Evolutionary conservation across 2,329 filamentous ascomycete species (phyloP).

Genomic region (Penicillium sp.): DNA sequence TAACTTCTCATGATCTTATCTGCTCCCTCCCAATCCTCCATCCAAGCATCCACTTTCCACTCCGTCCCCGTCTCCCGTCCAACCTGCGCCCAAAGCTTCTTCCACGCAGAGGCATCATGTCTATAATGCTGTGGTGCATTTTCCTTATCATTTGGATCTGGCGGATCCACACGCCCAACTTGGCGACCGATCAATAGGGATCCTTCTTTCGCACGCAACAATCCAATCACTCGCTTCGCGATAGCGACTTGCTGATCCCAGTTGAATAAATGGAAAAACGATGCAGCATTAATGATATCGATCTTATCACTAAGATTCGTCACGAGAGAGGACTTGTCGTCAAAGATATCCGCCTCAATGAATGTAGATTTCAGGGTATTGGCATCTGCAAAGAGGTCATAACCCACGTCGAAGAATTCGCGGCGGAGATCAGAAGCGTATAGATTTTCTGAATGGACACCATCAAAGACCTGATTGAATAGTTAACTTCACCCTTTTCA

Average conservation of each 20-base stretch:
- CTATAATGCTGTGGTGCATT: constrained; percentile 34
- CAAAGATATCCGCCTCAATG: constrained; percentile 44
- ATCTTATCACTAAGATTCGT: constrained; percentile 26
- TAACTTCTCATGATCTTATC: constrained; percentile 9
- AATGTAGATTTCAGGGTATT: constrained; percentile 10
- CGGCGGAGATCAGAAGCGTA: constrained; percentile 48
- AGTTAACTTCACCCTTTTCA: not conserved
- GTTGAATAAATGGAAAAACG: constrained; percentile 41
- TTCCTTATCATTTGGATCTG: constrained; percentile 6
- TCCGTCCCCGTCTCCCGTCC: constrained; percentile 45
- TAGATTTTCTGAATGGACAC: constrained; percentile 46
- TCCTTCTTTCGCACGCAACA: constrained; percentile 26
- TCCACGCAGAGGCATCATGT: constrained; percentile 49
- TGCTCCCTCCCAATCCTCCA: constrained; percentile 13
- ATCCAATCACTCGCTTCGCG: constrained; percentile 28
- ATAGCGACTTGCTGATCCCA: constrained; percentile 30
- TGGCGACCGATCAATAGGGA: constrained; percentile 23
- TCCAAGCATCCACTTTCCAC: constrained; percentile 41
- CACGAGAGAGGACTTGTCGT: constrained; percentile 24
- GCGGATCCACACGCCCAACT: constrained; percentile 14
- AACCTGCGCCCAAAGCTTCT: constrained; percentile 51
- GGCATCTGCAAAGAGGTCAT: constrained; percentile 59
- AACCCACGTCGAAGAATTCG: constrained; percentile 53
- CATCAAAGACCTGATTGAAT: constrained; percentile 35
- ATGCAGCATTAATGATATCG: constrained; percentile 39